Conservation (phyloP, 176 grass and related monocot species). For the Paspalum vaginatum region DNA sequence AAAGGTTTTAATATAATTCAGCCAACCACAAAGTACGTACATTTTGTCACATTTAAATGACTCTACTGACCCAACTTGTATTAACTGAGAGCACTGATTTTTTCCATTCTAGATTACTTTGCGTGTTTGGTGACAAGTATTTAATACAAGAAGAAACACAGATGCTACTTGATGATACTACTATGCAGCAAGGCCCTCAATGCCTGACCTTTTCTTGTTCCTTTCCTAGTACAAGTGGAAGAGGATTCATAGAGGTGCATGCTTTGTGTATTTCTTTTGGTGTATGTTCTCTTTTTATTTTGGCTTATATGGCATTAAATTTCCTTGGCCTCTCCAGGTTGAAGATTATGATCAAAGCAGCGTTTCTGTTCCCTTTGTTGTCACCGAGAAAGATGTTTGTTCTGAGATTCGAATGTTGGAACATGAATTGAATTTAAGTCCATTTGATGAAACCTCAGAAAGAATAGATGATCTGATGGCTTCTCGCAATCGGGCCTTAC, state of each 20-base stretch:
- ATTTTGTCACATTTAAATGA: not conserved
- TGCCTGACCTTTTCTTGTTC: conserved; percentile 83
- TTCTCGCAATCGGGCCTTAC: conserved; percentile 34
- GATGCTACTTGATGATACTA: conserved; percentile 46
- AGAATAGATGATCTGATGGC: conserved; percentile 17
- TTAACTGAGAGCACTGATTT: conserved; percentile 23
- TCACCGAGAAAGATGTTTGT: conserved; percentile 68
- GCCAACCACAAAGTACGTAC: conserved; percentile 64
- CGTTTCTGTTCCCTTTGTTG: conserved; percentile 79
- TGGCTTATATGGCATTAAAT: not conserved
- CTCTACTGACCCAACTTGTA: not conserved
- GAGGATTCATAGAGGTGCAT: conserved; percentile 91
- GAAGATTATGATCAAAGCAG: conserved; percentile 78
- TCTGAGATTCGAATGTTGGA: conserved; percentile 65
- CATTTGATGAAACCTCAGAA: conserved; percentile 36
- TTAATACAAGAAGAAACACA: conserved; percentile 70
- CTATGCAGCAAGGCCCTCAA: conserved; percentile 46
- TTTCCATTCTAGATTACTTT: conserved; percentile 58
- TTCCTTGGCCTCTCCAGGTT: conserved; percentile 41
- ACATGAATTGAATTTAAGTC: conserved; percentile 47
- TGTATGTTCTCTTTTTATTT: conserved; percentile 16
- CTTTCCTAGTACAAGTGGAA: conserved; percentile 64
- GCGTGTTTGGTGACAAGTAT: conserved; percentile 81
- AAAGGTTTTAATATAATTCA: conserved; percentile 80
- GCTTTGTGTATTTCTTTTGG: not conserved